Base-by-base conservation (phyloP, 805 yeast genomes). In the Wickerhamomyces canadensis region DNA sequence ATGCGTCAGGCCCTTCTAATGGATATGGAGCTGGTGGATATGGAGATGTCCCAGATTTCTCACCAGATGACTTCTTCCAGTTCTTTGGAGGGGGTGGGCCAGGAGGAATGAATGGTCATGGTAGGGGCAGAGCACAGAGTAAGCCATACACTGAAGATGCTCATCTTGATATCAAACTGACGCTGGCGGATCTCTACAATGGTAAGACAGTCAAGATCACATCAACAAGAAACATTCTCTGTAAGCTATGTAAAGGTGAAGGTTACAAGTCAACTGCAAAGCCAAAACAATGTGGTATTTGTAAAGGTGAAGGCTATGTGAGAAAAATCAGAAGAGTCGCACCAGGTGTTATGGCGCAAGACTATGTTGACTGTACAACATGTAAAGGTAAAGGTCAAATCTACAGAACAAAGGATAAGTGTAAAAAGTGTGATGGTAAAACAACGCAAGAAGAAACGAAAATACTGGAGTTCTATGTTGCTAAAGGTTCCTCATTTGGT, bases 161-260 rank as follows among this genome's bases (percentile, higher is more conserved):
- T 0, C 60, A 64, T n/a, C 56, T 87, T 33, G 72, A 76, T 19
- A 70, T 86, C 11, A 74, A 72, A 5, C 74, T 89, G 11, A 67
- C 84, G 0, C 60, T 87, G 43, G 84, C 78, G 38, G 95, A 87
- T 41, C 60, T 85, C 30, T 88, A 76, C 66, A 78, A 76, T 45
- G 96, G 98, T 4, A 85, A 85, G 56, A 75, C 80, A 8, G 70
- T 88, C 44, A 84, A 84, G 54, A 74, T 84, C 51, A 72, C 84
- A 4, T 72, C 84, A 3, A 75, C 81, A 3, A 73, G 96, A 55
- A 75, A 83, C 50, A 67, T 83, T 9, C 60, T 88, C 1, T 91
- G 98, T 65, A 58, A 68, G 5, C 52, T 61, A 26, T 91, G 98
- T 62, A 63, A 70, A 28, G 97, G 97, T 2, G 61, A 74, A 1